These are phyloP conservation scores for Scleromitrula shiraiana DNA, from an alignment of 2,329 filamentous ascomycete species.

Conservation along the genomic window DNA sequence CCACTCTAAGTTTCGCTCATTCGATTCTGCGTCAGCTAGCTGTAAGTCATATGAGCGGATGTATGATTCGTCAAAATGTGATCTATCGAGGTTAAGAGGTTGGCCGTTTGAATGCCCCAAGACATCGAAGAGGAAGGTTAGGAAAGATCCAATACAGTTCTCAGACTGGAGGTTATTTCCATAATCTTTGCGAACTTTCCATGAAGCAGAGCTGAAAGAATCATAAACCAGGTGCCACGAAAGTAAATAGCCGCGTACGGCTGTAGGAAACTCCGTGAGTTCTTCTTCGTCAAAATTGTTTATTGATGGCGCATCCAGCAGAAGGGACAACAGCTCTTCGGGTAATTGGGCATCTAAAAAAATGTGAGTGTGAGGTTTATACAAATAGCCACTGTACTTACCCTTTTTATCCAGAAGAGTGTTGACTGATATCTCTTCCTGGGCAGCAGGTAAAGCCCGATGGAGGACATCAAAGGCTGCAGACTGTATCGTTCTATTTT, in stretches of 20 bases:
- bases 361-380: constrained; percentile 11
- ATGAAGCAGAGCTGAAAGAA: constrained; percentile 68
- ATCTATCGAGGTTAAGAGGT: constrained; percentile 65
- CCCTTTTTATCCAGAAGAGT: constrained; percentile 60
- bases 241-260: constrained; percentile 72
- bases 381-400: constrained; percentile 21
- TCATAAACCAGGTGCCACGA: constrained; percentile 90
- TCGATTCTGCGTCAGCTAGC: constrained; percentile 47
- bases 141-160: constrained; percentile 57
- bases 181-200: constrained; percentile 77
- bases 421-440: constrained; percentile 78
- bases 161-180: constrained; percentile 69
- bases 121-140: constrained; percentile 77
- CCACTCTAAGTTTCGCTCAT: constrained; percentile 72
- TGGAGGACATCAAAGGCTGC: constrained; percentile 77
- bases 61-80: constrained; percentile 49
- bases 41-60: constrained; percentile 47
- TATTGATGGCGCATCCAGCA: constrained; percentile 69
- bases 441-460: constrained; percentile 65
- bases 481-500: constrained; percentile 67
- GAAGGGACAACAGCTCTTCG: constrained; percentile 74
- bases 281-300: constrained; percentile 58
- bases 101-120: constrained; percentile 70
- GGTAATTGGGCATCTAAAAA: constrained; percentile 58
- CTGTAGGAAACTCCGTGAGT: constrained; percentile 59